Evolutionary conservation across 179 eudicot genomes (phyloP).

Genomic region (Pouteria campechiana): DNA sequence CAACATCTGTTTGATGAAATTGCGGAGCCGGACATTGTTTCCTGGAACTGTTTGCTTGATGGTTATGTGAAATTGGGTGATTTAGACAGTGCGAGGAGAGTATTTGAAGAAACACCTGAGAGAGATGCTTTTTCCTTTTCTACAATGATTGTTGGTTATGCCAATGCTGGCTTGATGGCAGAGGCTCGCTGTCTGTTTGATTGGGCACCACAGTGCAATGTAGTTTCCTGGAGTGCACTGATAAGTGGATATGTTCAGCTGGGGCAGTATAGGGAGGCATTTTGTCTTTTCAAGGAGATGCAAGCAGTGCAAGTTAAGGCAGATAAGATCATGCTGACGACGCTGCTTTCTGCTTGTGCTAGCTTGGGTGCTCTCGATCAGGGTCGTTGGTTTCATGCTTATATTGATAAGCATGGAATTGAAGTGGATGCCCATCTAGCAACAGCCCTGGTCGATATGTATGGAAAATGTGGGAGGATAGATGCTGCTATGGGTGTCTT

Average conservation of each 20-base stretch:
- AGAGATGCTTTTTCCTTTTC: constrained; percentile 24
- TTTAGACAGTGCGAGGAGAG: constrained; percentile 12
- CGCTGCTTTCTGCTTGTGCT: constrained; percentile 25
- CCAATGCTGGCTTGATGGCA: constrained; percentile 11
- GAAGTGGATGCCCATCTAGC: constrained; percentile 16
- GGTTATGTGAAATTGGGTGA: constrained; percentile 25
- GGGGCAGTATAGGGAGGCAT: constrained; percentile 17
- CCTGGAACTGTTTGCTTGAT: constrained; percentile 31
- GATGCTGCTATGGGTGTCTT: constrained; percentile 23
- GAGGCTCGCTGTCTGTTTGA: constrained; percentile 27
- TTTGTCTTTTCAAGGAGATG: constrained; percentile 22
- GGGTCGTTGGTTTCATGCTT: constrained; percentile 26
- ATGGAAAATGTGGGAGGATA: constrained; percentile 34
- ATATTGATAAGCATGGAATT: constrained; percentile 15
- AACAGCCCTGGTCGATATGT: constrained; percentile 31
- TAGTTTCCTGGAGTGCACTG: constrained; percentile 39
- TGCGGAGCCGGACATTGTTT: constrained; percentile 19
- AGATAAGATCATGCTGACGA: constrained; percentile 18
- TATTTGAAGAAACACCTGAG: constrained; percentile 12
- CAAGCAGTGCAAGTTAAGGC: constrained; percentile 15
- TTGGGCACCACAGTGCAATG: constrained; percentile 18
- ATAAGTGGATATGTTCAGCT: constrained; percentile 20
- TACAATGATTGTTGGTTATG: constrained; percentile 22
- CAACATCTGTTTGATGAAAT: constrained; percentile 16
- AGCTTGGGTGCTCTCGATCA: constrained; percentile 22